Percentiles rank a stretch among this genome's conserved stretches.
Evolutionary conservation across 148 eudicot species (phyloP).

Genomic region (Polygonum maritimum): DNA sequence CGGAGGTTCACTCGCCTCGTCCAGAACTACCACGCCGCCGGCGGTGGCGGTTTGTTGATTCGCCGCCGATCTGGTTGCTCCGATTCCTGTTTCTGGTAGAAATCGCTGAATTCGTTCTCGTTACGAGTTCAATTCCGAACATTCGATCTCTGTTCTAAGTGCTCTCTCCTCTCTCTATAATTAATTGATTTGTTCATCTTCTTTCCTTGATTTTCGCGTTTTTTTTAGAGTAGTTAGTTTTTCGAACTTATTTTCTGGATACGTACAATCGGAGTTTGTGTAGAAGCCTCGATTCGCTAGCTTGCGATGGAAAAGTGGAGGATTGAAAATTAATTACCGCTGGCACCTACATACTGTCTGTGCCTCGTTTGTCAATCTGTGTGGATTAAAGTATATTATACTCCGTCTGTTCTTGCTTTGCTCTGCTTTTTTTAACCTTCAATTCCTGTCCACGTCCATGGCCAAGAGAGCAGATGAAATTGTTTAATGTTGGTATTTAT

Average conservation of each 20-base stretch:
- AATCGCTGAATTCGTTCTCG: not conserved
- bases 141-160: not conserved
- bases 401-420: not conserved
- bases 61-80: not conserved
- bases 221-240: not conserved
- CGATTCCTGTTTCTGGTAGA: slow-evolving; percentile 10
- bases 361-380: slow-evolving; percentile 9
- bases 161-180: not conserved
- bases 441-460: not conserved
- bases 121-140: not conserved
- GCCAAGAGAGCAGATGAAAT: not conserved
- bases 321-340: not conserved
- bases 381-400: not conserved
- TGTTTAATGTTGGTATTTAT: not conserved
- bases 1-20: slow-evolving; percentile 15
- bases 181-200: not conserved
- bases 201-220: not conserved
- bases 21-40: not conserved
- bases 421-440: not conserved
- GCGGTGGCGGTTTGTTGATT: not conserved
- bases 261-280: not conserved
- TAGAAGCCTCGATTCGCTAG: slow-evolving; percentile 1
- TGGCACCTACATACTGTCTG: slow-evolving; percentile 1
- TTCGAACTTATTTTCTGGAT: not conserved
- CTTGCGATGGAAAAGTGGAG: not conserved